Evolutionary conservation across 148 eudicot species (phyloP), one percentile per base, ranked within the genome.

Genomic region (Polygonum aviculare): DNA sequence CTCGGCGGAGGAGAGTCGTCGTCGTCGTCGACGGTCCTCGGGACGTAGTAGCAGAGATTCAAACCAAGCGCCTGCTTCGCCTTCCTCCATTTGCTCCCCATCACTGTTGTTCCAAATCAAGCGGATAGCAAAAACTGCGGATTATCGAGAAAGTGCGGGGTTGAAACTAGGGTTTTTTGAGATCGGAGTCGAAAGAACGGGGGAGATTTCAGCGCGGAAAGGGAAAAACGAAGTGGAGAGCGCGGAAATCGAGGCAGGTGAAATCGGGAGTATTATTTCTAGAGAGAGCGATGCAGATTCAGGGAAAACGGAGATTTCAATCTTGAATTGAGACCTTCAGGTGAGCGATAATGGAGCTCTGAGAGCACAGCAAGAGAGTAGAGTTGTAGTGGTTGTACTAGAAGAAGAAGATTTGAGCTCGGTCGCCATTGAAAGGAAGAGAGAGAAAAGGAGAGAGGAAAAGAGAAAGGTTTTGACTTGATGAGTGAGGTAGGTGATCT

Each of bases 31-130:
- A 48, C 14, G 0, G 85, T 81, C 39, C 78, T 75, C 0, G 95
- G 89, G 12, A 87, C 85, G 69, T 85, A 83, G 40, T 86, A 85
- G 79, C 95, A 90, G 57, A 83, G 69, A 49, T 85, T 86, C 55
- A 88, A 79, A n/a, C 90, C 88, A 11, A 92, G 75, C 33, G 90
- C 93, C 47, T 81, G 77, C 81, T 90, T 90, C 14, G 81, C 90
- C 63, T 88, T 93, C 78, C 88, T 86, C 97, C 97, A 93, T 84
- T 85, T 87, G 78, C 93, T 93, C 5, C 74, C 90, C 93, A 86
- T 87, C 73, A 55, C 72, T 14, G 50, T n/a, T 38, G 80, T 63
- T 35, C n/a, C 49, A 2, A 16, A 35, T 16, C 50, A 26, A 21
- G 12, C 36, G 52, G 52, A 67, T 45, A 72, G 18, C 54, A 3